Evolutionary conservation across 2,329 filamentous ascomycete species (phyloP).

Genomic region (Epichloe elymi): DNA sequence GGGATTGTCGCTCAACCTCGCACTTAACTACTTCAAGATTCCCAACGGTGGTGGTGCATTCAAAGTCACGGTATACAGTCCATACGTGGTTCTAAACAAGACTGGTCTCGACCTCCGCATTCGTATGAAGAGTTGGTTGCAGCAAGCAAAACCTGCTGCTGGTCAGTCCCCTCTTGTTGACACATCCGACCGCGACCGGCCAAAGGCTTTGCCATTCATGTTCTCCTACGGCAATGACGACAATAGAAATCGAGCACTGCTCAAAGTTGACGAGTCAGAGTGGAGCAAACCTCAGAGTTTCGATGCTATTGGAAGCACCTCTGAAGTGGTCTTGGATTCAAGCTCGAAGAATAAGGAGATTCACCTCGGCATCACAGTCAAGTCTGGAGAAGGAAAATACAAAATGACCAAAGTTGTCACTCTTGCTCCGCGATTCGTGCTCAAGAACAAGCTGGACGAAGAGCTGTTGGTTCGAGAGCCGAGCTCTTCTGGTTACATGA

Average conservation of each 20-base stretch:
- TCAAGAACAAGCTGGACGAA: constrained; percentile 86
- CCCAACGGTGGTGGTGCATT: constrained; percentile 92
- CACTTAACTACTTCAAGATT: constrained; percentile 80
- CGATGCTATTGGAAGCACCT: constrained; percentile 87
- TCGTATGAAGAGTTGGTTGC: constrained; percentile 77
- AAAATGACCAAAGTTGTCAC: constrained; percentile 95
- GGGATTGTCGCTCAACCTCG: constrained; percentile 65
- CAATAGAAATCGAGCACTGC: constrained; percentile 74
- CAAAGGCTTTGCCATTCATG: constrained; percentile 84
- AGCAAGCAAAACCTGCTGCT: constrained; percentile 69
- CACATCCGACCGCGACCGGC: constrained; percentile 36
- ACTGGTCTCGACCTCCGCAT: constrained; percentile 83
- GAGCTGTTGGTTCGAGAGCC: constrained; percentile 84
- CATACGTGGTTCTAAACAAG: constrained; percentile 90
- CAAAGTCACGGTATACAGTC: constrained; percentile 87
- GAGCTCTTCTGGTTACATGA: constrained; percentile 75
- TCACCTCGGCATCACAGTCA: constrained; percentile 77
- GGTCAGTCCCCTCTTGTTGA: constrained; percentile 54
- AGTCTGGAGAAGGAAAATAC: constrained; percentile 91
- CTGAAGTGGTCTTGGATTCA: constrained; percentile 74
- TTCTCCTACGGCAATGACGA: constrained; percentile 87
- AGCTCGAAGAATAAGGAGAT: constrained; percentile 63
- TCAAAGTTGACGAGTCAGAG: constrained; percentile 78
- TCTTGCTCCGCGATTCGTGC: constrained; percentile 78
- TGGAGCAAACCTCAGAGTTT: constrained; percentile 99